These are phyloP conservation scores for Monosporascus sp. DNA, from an alignment of 2,329 filamentous ascomycete genomes.

Conservation along the genomic window DNA sequence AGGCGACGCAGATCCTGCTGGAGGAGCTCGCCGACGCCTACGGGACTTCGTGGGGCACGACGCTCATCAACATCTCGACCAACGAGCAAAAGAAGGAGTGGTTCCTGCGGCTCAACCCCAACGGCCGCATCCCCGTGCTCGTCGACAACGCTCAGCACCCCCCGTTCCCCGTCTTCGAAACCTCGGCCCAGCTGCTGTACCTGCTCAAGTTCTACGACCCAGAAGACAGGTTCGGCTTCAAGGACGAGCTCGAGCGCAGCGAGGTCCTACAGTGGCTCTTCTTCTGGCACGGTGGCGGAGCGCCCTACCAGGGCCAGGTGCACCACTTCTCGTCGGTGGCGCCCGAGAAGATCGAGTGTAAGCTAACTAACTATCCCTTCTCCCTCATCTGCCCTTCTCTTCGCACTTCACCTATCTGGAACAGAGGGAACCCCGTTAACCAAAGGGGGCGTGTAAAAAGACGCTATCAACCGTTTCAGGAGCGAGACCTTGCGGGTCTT, in stretches of 20 bases:
- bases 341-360: slow-evolving; percentile 38
- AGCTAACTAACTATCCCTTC: slow-evolving; percentile 1
- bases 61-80: slow-evolving; percentile 43
- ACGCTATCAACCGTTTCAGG: slow-evolving; percentile 45
- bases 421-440: background rate
- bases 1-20: slow-evolving; percentile 17
- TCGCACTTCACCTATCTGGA: background rate
- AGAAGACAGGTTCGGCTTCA: slow-evolving; percentile 45
- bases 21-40: slow-evolving; percentile 48
- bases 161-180: slow-evolving; percentile 48
- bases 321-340: slow-evolving; percentile 40
- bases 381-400: background rate
- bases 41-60: slow-evolving; percentile 41
- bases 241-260: slow-evolving; percentile 43
- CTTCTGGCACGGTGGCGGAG: slow-evolving; percentile 45
- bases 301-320: slow-evolving; percentile 35
- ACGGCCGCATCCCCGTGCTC: slow-evolving; percentile 45
- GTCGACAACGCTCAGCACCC: slow-evolving; percentile 43
- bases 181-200: slow-evolving; percentile 47
- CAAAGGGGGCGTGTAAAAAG: slow-evolving; percentile 1
- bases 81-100: slow-evolving; percentile 53
- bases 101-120: slow-evolving; percentile 43
- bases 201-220: slow-evolving; percentile 44
- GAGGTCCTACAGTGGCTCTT: slow-evolving; percentile 48
- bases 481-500: slow-evolving; percentile 48